Conservation (phyloP, 768 basidiomycete species). For the Pleurotus citrinopileatus region DNA sequence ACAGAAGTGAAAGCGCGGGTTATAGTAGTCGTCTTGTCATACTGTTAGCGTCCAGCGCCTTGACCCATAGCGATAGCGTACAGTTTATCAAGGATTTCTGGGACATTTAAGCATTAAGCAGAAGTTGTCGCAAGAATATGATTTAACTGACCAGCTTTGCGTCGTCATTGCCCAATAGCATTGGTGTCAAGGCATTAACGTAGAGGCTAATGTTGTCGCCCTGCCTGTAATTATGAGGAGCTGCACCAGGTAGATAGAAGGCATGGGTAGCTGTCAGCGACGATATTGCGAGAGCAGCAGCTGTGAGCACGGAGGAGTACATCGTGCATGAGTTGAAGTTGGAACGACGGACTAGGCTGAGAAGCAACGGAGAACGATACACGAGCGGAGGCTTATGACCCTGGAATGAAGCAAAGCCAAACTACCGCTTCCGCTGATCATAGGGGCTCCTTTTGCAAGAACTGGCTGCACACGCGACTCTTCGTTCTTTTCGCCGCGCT, state of each 20-base stretch:
- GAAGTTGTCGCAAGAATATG: not conserved
- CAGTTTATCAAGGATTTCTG: slow-evolving; percentile 93
- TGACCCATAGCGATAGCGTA: slow-evolving; percentile 29
- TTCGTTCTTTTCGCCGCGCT: slow-evolving; percentile 1
- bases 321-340: not conserved
- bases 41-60: not conserved
- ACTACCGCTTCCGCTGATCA: not conserved
- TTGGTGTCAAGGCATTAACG: slow-evolving; percentile 89
- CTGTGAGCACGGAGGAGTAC: not conserved
- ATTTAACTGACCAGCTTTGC: slow-evolving; percentile 66
- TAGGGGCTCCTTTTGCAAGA: not conserved
- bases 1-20: slow-evolving; percentile 84
- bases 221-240: slow-evolving; percentile 75
- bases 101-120: not conserved
- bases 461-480: not conserved
- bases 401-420: not conserved
- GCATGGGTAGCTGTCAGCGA: slow-evolving; percentile 37
- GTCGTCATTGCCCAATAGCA: slow-evolving; percentile 63
- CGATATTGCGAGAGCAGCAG: slow-evolving; percentile 17
- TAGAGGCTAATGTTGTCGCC: slow-evolving; percentile 78
- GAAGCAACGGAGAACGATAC: not conserved
- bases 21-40: slow-evolving; percentile 85
- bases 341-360: not conserved
- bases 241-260: slow-evolving; percentile 92
- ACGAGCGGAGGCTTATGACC: not conserved